phyloP scores from a whole-genome alignment of 2,329 filamentous ascomycete genomes.

The Huntiella savannae region DNA sequence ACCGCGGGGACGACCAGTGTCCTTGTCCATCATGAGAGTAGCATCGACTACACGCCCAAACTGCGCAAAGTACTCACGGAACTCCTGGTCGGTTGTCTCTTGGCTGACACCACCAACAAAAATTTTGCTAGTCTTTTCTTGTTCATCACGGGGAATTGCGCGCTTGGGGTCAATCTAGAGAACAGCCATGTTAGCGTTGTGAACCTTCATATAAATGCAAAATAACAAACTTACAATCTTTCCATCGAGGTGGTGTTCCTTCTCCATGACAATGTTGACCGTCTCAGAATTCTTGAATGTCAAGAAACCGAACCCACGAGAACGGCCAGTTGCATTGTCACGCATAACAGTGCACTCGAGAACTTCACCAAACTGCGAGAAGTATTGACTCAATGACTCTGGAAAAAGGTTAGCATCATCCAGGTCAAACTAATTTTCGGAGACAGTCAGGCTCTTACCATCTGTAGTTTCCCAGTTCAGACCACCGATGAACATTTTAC shows the following conservation, averaged over 20 bases:
- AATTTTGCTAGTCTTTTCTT: constrained; percentile 96
- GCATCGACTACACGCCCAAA: constrained; percentile 94
- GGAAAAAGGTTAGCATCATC: constrained; percentile 12
- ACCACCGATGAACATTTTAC: constrained; percentile 99
- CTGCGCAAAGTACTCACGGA: constrained; percentile 89
- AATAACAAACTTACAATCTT: constrained; percentile 60
- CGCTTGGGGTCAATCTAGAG: constrained; percentile 87
- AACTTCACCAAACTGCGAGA: constrained; percentile 93
- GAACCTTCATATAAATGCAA: not conserved
- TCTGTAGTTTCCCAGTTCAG: constrained; percentile 99
- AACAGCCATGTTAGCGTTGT: not conserved
- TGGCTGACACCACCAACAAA: constrained; percentile 96
- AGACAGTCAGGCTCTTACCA: constrained; percentile 39
- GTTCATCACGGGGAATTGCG: constrained; percentile 90
- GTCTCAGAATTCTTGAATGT: constrained; percentile 97
- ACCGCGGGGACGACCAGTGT: constrained; percentile 86
- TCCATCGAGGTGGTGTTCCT: constrained; percentile 92
- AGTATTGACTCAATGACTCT: constrained; percentile 96
- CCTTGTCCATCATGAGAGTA: constrained; percentile 99
- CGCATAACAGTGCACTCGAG: constrained; percentile 99
- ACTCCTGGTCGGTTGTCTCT: constrained; percentile 89
- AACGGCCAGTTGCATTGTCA: constrained; percentile 81
- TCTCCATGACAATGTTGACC: constrained; percentile 98
- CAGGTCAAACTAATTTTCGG: not conserved
- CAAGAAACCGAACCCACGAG: constrained; percentile 88